Evolutionary conservation across 805 yeast genomes (phyloP), one percentile per base, ranked within the genome.

Genomic region (Hanseniaspora valbyensis): DNA sequence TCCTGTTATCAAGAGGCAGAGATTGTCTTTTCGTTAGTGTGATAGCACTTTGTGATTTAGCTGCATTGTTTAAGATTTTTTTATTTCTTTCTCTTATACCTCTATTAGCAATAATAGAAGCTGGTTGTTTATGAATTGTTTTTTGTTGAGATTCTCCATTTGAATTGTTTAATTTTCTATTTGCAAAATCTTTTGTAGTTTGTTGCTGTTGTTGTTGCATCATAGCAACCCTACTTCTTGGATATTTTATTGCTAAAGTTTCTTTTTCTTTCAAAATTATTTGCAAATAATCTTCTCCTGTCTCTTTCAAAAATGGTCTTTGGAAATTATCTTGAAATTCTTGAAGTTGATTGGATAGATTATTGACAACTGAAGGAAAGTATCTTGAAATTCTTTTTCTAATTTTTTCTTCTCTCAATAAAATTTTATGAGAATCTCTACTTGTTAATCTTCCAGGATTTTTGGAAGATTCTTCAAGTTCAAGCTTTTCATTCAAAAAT

Each of bases 381-480:
- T 75, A 75, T 59, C 78, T 77, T n/a, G 75, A 66, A 7, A 89
- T 70, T 49, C 75, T 74, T 56, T 81, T 81, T 50, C 96, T 69
- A 36, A 79, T 69, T 59, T 74, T 81, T 61, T 88, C 96, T 61
- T 90, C 98, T 52, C 81, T 75, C 52, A 83, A 70, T 53, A 90
- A 67, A 22, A 89, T 81, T 54, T 80, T 81, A 55, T 90, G 89
- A 1, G 88, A 81, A 57, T 83, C 80, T 59, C 84, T 77, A 54
- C 82, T 77, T 42, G 83, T 64, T 39, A 89, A 70, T 54, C 97
- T 73, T 0, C 90, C 78, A 0, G 96, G 80, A 61, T 90, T 92
- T 58, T 78, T 81, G 1, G 83, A 74, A 3, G 92, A 78, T 54
- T 78, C 82, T 33, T 73, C 81, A 34, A 92, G 71, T 42, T 75